Evolutionary conservation across 768 basidiomycete genomes (phyloP), one percentile per base, ranked within the genome.

Genomic region (Leccinum subgranulosum): DNA sequence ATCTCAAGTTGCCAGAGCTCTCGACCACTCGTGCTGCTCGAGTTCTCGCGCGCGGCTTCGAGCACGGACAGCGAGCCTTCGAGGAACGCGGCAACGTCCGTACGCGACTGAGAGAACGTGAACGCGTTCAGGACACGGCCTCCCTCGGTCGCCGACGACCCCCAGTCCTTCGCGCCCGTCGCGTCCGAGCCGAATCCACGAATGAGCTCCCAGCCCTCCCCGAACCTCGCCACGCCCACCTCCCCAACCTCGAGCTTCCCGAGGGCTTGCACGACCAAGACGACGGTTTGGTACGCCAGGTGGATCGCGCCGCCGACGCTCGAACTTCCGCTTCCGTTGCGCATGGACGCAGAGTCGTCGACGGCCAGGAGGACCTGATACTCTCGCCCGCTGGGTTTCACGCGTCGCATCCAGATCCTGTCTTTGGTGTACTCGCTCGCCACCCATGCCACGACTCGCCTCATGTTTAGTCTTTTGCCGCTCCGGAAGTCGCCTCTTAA

Each of bases 391-490:
- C 92, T 94, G 6, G 97, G 96, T 51, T 90, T 86, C 4, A 95
- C 97, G 21, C 97, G 84, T 25, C 96, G 88, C 34, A 98, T 79
- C 97, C 97, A 99, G 62, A 98, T 98, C 75, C 95, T 95, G 81
- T 99, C 96, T 72, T 98, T 98, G 52, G 95, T 98, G 78, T 92
- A 99, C 75, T 99, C 97, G 75, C 90, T 92, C 34, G 96, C 96
- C 60, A 99, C 95, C 78, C 96, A 98, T 3, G 91, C 86, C 60
- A 99, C 95, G 71, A 98, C 93, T 75, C 95, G 94, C 72, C 94
- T 94, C 96, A 98, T 98, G 74, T 98, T 98, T 29, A 99, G 83
- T 19, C 96, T 83, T 75, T 98, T 99, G 53, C 97, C 97, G 0
- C 92, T 95, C 29, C 95, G 90, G 73, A 97, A 99, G 77, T 98